Evolutionary conservation across 148 eudicot genomes (phyloP).

Genomic region (Chenopodium suecicum): DNA sequence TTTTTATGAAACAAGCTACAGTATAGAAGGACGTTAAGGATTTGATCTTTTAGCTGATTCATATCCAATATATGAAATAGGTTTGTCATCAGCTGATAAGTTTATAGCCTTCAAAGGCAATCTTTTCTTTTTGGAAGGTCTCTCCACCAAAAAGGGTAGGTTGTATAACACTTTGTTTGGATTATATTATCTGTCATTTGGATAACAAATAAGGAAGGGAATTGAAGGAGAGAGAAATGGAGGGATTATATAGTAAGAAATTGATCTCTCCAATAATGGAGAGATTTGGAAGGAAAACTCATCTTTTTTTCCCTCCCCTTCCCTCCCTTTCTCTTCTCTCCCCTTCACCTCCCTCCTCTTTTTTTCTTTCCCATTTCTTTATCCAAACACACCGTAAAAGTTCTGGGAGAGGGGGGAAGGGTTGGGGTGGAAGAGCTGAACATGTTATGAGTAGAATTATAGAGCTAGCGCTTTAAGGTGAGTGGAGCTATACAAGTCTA

Average conservation of each 20-base stretch:
- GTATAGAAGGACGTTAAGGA: neutral
- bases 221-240: too few relatives aligned
- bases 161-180: too few relatives aligned
- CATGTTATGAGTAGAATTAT: neutral
- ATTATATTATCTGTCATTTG: too few relatives aligned
- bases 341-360: too few relatives aligned
- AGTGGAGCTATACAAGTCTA: neutral
- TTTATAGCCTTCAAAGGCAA: neutral
- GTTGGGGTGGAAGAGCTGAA: neutral
- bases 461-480: neutral
- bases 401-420: neutral
- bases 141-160: neutral
- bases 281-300: too few relatives aligned
- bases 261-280: too few relatives aligned
- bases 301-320: too few relatives aligned
- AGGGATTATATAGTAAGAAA: too few relatives aligned
- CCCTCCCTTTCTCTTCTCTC: too few relatives aligned
- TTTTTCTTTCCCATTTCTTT: too few relatives aligned
- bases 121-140: neutral
- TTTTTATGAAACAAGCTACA: neutral
- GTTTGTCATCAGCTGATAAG: neutral
- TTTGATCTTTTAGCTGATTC: neutral
- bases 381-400: neutral
- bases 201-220: too few relatives aligned
- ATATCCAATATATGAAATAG: neutral